Evolutionary conservation across 495 filamentous ascomycete genomes (phyloP), one percentile per base, ranked within the genome.

Genomic region (Talaromyces adpressus): DNA sequence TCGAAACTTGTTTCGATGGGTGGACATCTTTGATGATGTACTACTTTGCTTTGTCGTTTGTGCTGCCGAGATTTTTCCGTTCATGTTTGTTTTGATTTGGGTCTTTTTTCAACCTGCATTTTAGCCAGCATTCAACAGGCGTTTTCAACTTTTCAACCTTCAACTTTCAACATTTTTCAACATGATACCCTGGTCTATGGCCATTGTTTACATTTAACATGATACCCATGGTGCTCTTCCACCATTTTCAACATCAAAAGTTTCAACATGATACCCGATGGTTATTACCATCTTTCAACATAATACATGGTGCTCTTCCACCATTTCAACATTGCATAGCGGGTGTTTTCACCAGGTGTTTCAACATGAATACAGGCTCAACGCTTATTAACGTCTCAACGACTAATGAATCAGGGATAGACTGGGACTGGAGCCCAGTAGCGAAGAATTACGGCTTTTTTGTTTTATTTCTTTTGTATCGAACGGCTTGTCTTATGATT

Each of bases 321-420:
- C 20, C 51, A 54, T 54, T 54, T 54, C 51, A 54, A 54, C 51
- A 54, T 58, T 32, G 30, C 30, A 58, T 58, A 58, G 60, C 39
- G 60, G 36, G 36, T 41, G 36, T 16, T 41, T 16, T 41, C 36
- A 14, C 36, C 36, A 20, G 60, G 25, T 51, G 39, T 62, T 62
- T 62, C 60, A 62, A 62, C 60, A 62, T 25, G 27, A 32, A 29
- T 30, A 27, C 53, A 58, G 18, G 56, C 56, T 49, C 60, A 52
- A 49, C 39, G 45, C 45, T 52, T 62, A n/a, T 52, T 62, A 51
- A 62, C 18, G 47, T 22, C 60, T 62, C 60, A 62, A 62, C 60
- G 60, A 62, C 45, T 62, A 53, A 62, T 62, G 60, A 30, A 52
- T 34, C 30, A 23, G 30, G 56, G 14, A 18, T 25, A 30, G 18